These are phyloP conservation scores for Candolleomyces efflorescens DNA, from an alignment of 768 basidiomycete genomes.

Conservation along the genomic window DNA sequence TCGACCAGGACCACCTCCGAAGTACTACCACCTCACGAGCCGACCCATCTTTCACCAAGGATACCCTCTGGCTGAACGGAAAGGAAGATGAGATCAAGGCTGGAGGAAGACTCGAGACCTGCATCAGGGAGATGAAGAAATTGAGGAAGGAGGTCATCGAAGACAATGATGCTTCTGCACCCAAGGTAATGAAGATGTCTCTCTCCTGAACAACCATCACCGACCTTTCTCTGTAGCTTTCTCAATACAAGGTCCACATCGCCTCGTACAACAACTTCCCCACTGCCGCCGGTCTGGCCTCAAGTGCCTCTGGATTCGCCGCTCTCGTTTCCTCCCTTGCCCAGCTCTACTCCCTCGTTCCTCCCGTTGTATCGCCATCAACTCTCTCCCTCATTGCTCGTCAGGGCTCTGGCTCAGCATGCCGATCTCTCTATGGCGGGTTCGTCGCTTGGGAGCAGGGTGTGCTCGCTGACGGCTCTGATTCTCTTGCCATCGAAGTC, in stretches of 20 bases:
- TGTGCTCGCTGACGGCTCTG: conserved; percentile 58
- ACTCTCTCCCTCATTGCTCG: conserved; percentile 91
- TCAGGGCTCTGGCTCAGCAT: conserved; percentile 97
- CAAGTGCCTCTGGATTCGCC: conserved; percentile 95
- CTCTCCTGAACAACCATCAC: neutral
- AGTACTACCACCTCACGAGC: conserved; percentile 92
- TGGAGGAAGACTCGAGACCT: conserved; percentile 74
- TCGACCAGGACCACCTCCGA: conserved; percentile 92
- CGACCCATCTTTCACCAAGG: conserved; percentile 66
- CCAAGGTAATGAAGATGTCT: conserved; percentile 48
- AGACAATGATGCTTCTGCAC: conserved; percentile 55
- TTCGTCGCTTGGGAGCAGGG: conserved; percentile 96
- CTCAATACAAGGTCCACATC: conserved; percentile 76
- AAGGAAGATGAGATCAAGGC: conserved; percentile 84
- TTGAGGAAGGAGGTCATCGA: conserved; percentile 72
- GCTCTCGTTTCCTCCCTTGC: conserved; percentile 90
- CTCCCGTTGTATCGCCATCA: conserved; percentile 59
- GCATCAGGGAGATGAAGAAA: conserved; percentile 82
- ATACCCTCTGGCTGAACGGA: conserved; percentile 94
- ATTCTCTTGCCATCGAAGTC: conserved; percentile 86
- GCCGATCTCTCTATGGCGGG: conserved; percentile 95
- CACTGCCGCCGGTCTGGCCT: conserved; percentile 96
- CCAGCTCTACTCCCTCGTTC: conserved; percentile 67
- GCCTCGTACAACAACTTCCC: conserved; percentile 98
- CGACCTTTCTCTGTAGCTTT: conserved; percentile 43